phyloP scores from a whole-genome alignment of 148 eudicot species.

The Polygonum maritimum region DNA sequence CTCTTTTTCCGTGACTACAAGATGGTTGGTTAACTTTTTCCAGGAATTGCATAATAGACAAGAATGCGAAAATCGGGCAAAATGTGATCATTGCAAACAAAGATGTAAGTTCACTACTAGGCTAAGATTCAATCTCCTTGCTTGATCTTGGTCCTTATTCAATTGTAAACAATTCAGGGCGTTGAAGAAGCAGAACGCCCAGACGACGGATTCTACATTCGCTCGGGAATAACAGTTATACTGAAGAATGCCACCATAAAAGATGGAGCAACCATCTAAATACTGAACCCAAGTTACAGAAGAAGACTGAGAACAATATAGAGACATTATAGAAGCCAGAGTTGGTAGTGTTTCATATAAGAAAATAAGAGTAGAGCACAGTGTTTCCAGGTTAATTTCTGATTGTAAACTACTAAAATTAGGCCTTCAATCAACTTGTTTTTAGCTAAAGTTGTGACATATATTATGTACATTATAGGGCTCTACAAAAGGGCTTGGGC shows the following conservation, averaged over 20 bases:
- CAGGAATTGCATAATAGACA: conserved; percentile 96
- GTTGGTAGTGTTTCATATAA: not conserved
- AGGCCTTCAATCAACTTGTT: not conserved
- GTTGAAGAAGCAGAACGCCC: conserved; percentile 85
- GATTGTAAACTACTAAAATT: not conserved
- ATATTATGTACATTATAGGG: too few species aligned
- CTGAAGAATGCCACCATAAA: conserved; percentile 75
- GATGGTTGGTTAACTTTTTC: not conserved
- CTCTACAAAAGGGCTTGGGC: too few species aligned
- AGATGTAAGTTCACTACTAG: conserved; percentile 39
- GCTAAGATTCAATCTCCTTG: not conserved
- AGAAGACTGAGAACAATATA: not conserved
- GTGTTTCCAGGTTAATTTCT: not conserved
- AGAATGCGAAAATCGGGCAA: conserved; percentile 89
- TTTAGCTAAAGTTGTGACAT: not conserved
- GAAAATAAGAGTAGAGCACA: conserved; percentile 5
- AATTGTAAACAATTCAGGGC: conserved; percentile 19
- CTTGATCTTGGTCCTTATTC: not conserved
- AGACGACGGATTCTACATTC: conserved; percentile 76
- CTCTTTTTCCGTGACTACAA: not conserved
- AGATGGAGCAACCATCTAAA: conserved; percentile 62
- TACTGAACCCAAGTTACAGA: not conserved
- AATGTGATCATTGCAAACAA: conserved; percentile 67
- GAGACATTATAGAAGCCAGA: not conserved
- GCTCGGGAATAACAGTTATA: conserved; percentile 73